Base-by-base conservation (phyloP, 140 eudicot genomes). In the Artemisia princeps region DNA sequence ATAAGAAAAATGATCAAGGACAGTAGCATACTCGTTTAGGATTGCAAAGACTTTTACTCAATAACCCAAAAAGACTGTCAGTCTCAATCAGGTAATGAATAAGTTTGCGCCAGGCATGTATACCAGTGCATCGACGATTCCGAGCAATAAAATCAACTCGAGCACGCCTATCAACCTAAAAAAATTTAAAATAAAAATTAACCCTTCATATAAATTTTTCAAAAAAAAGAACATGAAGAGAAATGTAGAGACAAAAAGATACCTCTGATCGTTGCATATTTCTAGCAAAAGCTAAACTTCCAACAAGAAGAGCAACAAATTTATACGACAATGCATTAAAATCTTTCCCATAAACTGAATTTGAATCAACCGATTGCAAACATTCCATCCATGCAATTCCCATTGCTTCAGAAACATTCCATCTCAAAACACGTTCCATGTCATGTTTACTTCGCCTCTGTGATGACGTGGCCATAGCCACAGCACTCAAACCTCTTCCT, bases 211-310 rank as follows among this genome's bases (percentile, higher is more conserved):
- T 17, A 49, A 65, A 68, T 50, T 14, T 33, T 33, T 0, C 0
- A 56, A 40, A 26, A 56, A 59, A 15, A 12, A 56, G 23, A 3
- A 48, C 13, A 64, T 9, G 14, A 55, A 50, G 16, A 33, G 10
- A 9, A 33, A 74, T 16, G 53, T 10, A 56, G 71, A 64, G 53
- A 46, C 53, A 68, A 23, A 44, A 67, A 51, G 16, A 46, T 66
- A 91, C 97, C 97, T 91, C 97, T 20, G 88, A 81, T 71, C 95
- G 85, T 70, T 87, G 95, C 86, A 91, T 87, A 80, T 91, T 91
- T 76, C 96, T 79, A 44, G 97, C 96, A 78, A 91, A 77, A 66
- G 97, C 96, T 66, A 91, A 81, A 81, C 95, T 87, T 79, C 95
- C 96, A 62, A 87, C 97, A 73, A 91, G 97, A 33, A 91, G 87